Evolutionary conservation across 2,329 filamentous ascomycete species (phyloP), one percentile per base, ranked within the genome.

Genomic region (Anthostomella pinea): DNA sequence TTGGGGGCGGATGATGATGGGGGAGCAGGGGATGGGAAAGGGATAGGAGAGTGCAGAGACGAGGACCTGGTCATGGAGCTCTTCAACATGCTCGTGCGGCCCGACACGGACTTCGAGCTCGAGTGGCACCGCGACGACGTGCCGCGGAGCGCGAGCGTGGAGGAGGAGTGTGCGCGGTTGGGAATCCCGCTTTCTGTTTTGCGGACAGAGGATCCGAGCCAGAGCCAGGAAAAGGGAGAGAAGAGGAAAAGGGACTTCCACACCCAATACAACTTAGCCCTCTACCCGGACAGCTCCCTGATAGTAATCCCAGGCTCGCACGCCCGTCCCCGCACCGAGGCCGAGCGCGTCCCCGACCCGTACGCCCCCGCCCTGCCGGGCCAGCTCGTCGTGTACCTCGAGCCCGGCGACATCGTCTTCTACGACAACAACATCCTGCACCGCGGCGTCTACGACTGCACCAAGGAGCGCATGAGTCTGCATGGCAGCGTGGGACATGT

Each of bases 371-470:
- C 66, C 2, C 51, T 93, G 48, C 79, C 81, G 0, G 77, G 68
- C 0, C 81, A 89, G 67, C 55, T 82, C 10, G 64, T 76, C 3
- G 87, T 94, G 11, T 56, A 68, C 56, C 67, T 94, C 43, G 66
- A 75, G 45, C 73, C 87, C 0, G 88, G 88, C 0, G 88, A 95
- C 62, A 79, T 85, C 11, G 85, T 85, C 26, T 95, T 95, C 54
- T 95, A 95, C 58, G 81, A 95, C 61, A 94, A 90, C 57, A 94
- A 95, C 60, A 94, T 95, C 46, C 60, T 94, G 45, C 85, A 88
- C 54, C 68, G 84, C 4, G 85, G 84, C 2, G 77, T 77, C 18
- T 89, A 88, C 59, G 66, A 73, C 46, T 62, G 64, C 9, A 52
- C 24, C 1, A 73, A 67, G 49, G 81, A 87, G 63, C 66, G 85